Conservation (phyloP, 768 basidiomycete genomes). For the Galerina sulciceps region DNA sequence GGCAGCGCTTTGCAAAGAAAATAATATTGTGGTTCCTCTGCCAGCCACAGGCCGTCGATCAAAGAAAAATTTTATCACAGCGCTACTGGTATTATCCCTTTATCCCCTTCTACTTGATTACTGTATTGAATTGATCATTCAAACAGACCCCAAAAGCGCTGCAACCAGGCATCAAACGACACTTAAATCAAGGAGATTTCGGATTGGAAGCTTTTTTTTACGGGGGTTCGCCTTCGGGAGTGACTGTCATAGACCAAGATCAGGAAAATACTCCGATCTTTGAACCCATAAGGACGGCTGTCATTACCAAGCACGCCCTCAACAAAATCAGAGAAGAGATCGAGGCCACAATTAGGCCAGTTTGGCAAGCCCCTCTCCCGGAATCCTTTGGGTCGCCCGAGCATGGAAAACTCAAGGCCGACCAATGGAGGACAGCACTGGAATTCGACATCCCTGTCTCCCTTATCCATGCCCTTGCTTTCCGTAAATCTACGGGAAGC, state of each 20-base stretch:
- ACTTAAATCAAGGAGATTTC: too few relatives aligned
- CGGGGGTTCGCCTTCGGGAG: too few relatives aligned
- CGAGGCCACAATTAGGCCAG: background rate
- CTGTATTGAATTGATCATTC: too few relatives aligned
- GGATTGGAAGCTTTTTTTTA: too few relatives aligned
- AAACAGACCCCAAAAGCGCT: too few relatives aligned
- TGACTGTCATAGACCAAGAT: background rate
- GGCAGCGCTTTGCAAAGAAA: background rate
- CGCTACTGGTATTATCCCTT: background rate
- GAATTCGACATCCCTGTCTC: constrained; percentile 26
- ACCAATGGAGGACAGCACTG: constrained; percentile 25
- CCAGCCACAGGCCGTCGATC: background rate
- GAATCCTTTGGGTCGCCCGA: background rate
- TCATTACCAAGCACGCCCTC: background rate
- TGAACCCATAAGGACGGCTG: background rate
- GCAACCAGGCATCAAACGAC: too few relatives aligned
- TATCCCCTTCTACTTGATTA: background rate
- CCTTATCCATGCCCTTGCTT: constrained; percentile 2
- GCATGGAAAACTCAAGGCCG: constrained; percentile 27
- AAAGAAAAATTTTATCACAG: background rate
- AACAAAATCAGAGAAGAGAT: background rate
- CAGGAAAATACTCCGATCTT: background rate
- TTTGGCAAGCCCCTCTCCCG: background rate
- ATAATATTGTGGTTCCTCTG: background rate
- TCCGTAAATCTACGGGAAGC: background rate